Evolutionary conservation across 1,284 basidiomycete genomes (phyloP), one percentile per base, ranked within the genome.

Genomic region (Puccinia coronata): DNA sequence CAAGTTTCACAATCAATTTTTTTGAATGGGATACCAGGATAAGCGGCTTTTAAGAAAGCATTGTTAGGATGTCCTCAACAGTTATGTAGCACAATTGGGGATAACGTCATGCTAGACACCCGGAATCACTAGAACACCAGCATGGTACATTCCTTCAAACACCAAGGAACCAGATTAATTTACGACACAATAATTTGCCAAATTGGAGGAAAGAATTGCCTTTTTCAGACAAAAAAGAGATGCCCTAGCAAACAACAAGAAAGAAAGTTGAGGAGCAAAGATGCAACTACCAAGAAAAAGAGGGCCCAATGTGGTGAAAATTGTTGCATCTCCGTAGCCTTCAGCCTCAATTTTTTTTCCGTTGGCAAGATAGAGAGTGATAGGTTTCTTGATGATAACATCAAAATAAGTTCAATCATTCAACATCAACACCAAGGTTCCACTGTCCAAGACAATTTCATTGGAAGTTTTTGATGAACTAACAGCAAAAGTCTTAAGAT

Each of bases 1-100:
- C 55, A 74, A 16, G 72, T 9, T 18, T 74, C 39, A 74, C 72
- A 74, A 36, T 67, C n/a, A 20, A 67, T 67, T 39, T 11, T 28
- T 9, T 16, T 61, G 31, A 65, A 65, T 1, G 18, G 9, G 39
- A 65, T 65, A 23, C 28, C 20, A 5, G 57, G 57, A 61, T 28
- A 28, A 28, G 25, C 6, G 3, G 6, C 2, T 65, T 65, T 65
- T 3, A 65, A n/a, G 39, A 20, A 65, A 8, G 5, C 6, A 39
- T 65, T 34, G 20, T 23, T 65, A 23, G 61, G 61, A 39, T 65
- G 3, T 36, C 61, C 61, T n/a, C 36, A 20, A 39, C 34, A 34
- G 23, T 65, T 39, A 39, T 65, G 61, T n/a, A n/a, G n/a, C n/a
- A n/a, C n/a, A n/a, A n/a, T n/a, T n/a, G n/a, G n/a, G n/a, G n/a